A percentile compares a stretch with the other conserved stretches of the same genome.
Conservation (phyloP, 345 rosid genomes). For the Eucalyptus coolabah region DNA sequence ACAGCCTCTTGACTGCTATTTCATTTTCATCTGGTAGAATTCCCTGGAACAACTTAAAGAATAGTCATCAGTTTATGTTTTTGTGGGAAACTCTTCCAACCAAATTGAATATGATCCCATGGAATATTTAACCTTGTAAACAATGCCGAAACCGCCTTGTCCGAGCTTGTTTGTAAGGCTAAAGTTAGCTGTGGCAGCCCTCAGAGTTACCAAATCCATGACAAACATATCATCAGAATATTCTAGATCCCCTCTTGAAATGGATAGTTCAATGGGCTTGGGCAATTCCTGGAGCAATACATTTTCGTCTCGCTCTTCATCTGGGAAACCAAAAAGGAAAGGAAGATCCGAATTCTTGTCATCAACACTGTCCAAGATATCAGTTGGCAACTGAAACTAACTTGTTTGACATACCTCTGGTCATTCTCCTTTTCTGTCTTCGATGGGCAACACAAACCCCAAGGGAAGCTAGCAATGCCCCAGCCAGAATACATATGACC, state of each 20-base stretch:
- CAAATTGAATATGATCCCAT: background rate
- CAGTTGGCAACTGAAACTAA: background rate
- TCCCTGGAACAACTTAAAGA: background rate
- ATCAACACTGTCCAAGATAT: background rate
- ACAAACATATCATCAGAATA: background rate
- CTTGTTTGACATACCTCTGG: background rate
- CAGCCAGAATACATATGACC: background rate
- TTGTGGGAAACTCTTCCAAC: background rate
- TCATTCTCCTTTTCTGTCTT: background rate
- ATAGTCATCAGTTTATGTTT: background rate
- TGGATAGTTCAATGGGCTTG: background rate
- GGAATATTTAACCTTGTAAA: background rate
- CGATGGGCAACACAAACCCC: background rate
- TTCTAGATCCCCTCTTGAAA: background rate
- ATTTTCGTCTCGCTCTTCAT: background rate
- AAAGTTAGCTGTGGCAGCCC: constrained; percentile 15
- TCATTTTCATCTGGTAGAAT: constrained; percentile 5
- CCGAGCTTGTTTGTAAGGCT: constrained; percentile 5
- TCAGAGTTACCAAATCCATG: background rate
- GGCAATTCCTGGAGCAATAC: background rate
- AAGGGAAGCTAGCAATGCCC: background rate
- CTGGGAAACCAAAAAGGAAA: background rate
- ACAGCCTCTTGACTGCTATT: constrained; percentile 16
- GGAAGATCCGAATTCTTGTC: background rate
- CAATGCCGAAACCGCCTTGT: constrained; percentile 9